Conservation (phyloP, 768 basidiomycete species). For the Serpula lacrymans region DNA sequence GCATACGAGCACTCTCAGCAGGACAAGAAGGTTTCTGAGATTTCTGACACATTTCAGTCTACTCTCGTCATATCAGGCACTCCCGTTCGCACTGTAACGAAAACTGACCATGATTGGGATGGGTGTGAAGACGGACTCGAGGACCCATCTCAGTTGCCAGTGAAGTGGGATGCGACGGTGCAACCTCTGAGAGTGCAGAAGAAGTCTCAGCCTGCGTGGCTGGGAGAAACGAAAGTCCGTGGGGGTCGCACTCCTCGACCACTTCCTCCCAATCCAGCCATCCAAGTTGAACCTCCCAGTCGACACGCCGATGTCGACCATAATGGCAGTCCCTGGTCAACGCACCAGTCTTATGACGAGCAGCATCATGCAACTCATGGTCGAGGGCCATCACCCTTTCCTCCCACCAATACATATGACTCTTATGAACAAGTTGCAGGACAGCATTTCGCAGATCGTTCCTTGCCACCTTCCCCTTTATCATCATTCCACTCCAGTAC, state of each 20-base stretch:
- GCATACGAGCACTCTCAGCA: slow-evolving; percentile 38
- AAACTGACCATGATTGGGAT: slow-evolving; percentile 17
- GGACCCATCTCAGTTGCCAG: slow-evolving; percentile 1
- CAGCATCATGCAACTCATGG: background rate
- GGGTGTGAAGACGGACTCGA: slow-evolving; percentile 11
- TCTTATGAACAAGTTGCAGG: slow-evolving; percentile 33
- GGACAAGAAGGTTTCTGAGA: slow-evolving; percentile 49
- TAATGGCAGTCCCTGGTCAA: background rate
- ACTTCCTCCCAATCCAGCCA: slow-evolving; percentile 21
- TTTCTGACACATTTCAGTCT: slow-evolving; percentile 7
- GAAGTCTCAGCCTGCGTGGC: slow-evolving; percentile 1
- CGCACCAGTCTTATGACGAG: slow-evolving; percentile 11
- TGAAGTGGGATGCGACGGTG: slow-evolving; percentile 6
- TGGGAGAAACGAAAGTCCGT: background rate
- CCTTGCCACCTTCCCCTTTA: slow-evolving; percentile 16
- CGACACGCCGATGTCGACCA: background rate
- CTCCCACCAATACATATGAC: slow-evolving; percentile 40
- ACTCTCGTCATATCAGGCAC: slow-evolving; percentile 9
- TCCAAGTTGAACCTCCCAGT: background rate
- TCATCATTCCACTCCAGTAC: slow-evolving; percentile 14
- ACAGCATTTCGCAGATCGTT: slow-evolving; percentile 21
- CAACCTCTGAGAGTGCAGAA: slow-evolving; percentile 10
- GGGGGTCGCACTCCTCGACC: slow-evolving; percentile 15
- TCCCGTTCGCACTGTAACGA: slow-evolving; percentile 7
- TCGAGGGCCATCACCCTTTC: slow-evolving; percentile 11